Conservation (phyloP, 495 filamentous ascomycete genomes). For the Diplogelasinospora grovesii region DNA sequence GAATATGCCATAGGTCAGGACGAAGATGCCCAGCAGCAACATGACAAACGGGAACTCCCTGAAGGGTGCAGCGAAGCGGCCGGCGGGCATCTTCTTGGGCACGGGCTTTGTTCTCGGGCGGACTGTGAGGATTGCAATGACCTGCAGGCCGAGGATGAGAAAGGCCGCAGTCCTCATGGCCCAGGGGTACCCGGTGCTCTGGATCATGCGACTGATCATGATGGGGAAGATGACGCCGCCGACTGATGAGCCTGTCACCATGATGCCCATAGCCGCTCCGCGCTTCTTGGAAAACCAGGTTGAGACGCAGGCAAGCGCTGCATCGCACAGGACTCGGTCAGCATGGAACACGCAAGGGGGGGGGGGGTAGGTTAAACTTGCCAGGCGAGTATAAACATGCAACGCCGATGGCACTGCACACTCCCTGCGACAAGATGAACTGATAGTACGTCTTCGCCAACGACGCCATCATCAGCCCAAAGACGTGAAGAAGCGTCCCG, state of each 20-base stretch:
- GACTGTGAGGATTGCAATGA: slow-evolving; percentile 37
- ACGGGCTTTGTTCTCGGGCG: slow-evolving; percentile 3
- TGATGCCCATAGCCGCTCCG: slow-evolving; percentile 58
- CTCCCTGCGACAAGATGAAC: slow-evolving; percentile 49
- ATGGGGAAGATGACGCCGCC: slow-evolving; percentile 60
- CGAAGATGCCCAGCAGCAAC: slow-evolving; percentile 28
- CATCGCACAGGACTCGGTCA: no score
- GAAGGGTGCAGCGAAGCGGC: slow-evolving; percentile 12
- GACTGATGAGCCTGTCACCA: slow-evolving; percentile 51
- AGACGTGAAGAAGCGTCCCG: slow-evolving; percentile 57
- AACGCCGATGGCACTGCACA: slow-evolving; percentile 33
- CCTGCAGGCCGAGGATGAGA: slow-evolving; percentile 51
- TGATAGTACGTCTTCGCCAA: slow-evolving; percentile 55
- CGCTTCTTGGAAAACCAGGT: slow-evolving; percentile 58
- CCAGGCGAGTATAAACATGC: slow-evolving; percentile 33
- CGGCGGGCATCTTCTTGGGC: slow-evolving; percentile 16
- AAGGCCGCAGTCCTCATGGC: slow-evolving; percentile 59
- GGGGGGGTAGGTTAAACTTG: slow-evolving; percentile 1
- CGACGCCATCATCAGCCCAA: slow-evolving; percentile 69
- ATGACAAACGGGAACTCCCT: slow-evolving; percentile 35
- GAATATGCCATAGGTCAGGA: slow-evolving; percentile 51
- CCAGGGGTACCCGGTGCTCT: slow-evolving; percentile 55
- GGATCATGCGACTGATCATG: slow-evolving; percentile 53
- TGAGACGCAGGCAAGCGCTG: slow-evolving; percentile 7
- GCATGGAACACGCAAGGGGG: no score